phyloP scores from a whole-genome alignment of 31 red algal species.

The Odonthalia washingtoniensis region DNA sequence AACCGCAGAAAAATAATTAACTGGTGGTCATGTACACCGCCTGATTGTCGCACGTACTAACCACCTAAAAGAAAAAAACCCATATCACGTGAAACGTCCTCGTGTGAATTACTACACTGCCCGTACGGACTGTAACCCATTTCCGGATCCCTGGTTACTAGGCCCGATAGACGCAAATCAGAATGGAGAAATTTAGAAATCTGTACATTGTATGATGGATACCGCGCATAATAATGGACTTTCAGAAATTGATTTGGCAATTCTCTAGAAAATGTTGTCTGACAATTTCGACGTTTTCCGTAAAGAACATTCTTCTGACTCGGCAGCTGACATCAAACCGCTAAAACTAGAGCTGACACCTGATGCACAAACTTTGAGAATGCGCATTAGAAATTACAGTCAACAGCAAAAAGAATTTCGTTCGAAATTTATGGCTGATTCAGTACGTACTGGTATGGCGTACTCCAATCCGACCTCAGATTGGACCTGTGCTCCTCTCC shows the following conservation, averaged over 20 bases:
- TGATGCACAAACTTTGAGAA: slow-evolving; percentile 6
- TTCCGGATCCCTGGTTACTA: slow-evolving; percentile 30
- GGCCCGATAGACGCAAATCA: slow-evolving; percentile 39
- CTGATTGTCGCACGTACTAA: too few species aligned
- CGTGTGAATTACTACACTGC: too few species aligned
- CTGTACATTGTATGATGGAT: slow-evolving; percentile 9
- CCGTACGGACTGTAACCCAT: slow-evolving; percentile 42
- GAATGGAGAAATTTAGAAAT: slow-evolving; percentile 13
- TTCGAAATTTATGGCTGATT: slow-evolving; percentile 4
- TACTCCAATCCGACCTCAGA: slow-evolving; percentile 34
- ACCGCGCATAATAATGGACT: slow-evolving; percentile 30
- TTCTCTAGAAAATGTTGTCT: not conserved
- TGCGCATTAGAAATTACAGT: slow-evolving; percentile 27
- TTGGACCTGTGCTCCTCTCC: slow-evolving; percentile 24
- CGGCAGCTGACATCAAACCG: slow-evolving; percentile 14
- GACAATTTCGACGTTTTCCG: slow-evolving; percentile 39
- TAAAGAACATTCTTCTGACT: slow-evolving; percentile 8
- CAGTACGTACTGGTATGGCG: slow-evolving; percentile 2
- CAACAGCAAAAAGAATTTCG: too few species aligned
- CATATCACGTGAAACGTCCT: too few species aligned
- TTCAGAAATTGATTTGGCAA: not conserved
- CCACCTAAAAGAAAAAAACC: too few species aligned
- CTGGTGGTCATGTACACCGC: too few species aligned
- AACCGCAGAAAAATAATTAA: too few species aligned
- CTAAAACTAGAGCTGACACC: slow-evolving; percentile 33